Percentiles rank a stretch among this genome's conserved stretches.
Evolutionary conservation across 176 grass and related monocot species (phyloP).

Genomic region (Pontederia crassipes): DNA sequence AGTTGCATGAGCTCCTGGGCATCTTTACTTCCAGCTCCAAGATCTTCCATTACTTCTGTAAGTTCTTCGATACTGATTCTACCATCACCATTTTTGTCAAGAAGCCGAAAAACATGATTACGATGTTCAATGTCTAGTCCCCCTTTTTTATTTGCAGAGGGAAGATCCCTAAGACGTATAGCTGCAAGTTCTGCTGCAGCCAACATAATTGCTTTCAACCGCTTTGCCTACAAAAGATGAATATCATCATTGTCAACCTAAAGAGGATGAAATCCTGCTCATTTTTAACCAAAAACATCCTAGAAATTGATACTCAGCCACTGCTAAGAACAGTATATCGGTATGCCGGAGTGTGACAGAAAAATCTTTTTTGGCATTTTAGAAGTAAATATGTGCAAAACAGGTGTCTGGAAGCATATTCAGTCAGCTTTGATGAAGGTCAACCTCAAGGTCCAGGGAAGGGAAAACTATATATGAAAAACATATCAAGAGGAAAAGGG

Average conservation of each 20-base stretch:
- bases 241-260: constrained; percentile 1
- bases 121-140: constrained; percentile 27
- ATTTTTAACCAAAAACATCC: background rate
- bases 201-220: constrained; percentile 66
- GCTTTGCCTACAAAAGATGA: constrained; percentile 42
- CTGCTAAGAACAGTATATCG: no score
- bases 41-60: constrained; percentile 80
- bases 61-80: constrained; percentile 95
- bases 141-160: constrained; percentile 24
- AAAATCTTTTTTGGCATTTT: no score
- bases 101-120: constrained; percentile 45
- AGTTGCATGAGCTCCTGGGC: constrained; percentile 75
- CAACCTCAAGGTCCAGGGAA: no score
- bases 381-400: no score
- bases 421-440: no score
- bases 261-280: background rate
- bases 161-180: constrained; percentile 60
- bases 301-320: background rate
- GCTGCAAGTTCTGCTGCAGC: constrained; percentile 80
- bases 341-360: no score
- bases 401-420: no score
- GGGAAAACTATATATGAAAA: background rate
- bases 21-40: constrained; percentile 67
- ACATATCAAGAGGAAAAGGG: background rate
- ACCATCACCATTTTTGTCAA: constrained; percentile 82